Conservation (phyloP, 371 early-diverging fungal species). For the Rhizomucor pusillus region DNA sequence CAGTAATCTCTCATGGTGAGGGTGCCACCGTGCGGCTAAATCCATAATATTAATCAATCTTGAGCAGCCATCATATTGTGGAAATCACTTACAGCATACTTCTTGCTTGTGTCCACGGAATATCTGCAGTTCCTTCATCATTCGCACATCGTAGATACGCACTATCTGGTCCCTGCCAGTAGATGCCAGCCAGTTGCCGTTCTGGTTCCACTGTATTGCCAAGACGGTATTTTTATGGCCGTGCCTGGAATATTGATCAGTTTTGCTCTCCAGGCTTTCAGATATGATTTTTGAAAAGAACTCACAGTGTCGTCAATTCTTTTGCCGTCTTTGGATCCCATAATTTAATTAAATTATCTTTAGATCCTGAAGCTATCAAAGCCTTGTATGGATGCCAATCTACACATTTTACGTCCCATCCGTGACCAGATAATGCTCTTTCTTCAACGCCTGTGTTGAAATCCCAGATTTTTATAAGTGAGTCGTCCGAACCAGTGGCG, state of each 20-base stretch:
- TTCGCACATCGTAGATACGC: constrained; percentile 95
- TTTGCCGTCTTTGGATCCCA: constrained; percentile 99
- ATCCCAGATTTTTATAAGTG: constrained; percentile 96
- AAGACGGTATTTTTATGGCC: constrained; percentile 98
- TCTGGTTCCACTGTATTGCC: constrained; percentile 92
- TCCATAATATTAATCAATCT: background rate
- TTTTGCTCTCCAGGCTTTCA: background rate
- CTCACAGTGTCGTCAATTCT: constrained; percentile 87
- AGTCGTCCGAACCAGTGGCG: constrained; percentile 98
- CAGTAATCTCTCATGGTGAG: constrained; percentile 89
- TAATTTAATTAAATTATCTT: constrained; percentile 97
- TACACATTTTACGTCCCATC: constrained; percentile 99
- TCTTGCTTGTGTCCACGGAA: constrained; percentile 95
- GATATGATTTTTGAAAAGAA: background rate
- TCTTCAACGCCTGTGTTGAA: constrained; percentile 92
- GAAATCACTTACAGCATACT: constrained; percentile 73
- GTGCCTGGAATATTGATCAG: constrained; percentile 54
- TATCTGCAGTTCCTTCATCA: constrained; percentile 91
- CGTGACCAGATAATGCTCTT: constrained; percentile 88
- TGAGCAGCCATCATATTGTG: background rate
- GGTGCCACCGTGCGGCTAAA: constrained; percentile 93
- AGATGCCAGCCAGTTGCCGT: constrained; percentile 97
- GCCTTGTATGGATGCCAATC: constrained; percentile 99
- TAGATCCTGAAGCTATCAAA: constrained; percentile 97
- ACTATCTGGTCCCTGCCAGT: constrained; percentile 96